Evolutionary conservation across 1,284 basidiomycete species (phyloP), one percentile per base, ranked within the genome.

Genomic region (Ceratorhiza oryzae-sativae): DNA sequence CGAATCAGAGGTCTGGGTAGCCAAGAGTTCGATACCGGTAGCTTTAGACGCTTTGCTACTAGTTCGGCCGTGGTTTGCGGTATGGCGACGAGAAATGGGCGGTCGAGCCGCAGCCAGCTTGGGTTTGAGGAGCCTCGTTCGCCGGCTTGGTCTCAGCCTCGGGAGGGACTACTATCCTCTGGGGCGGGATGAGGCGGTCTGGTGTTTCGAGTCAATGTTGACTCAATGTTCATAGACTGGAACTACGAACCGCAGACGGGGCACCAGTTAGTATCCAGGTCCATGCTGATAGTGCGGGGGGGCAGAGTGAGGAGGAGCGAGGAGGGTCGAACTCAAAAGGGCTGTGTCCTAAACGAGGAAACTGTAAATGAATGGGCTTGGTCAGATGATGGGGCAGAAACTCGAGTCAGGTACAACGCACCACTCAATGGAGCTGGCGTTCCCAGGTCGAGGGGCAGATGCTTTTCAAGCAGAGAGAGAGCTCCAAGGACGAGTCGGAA

Each of bases 241-340:
- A 36, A 46, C 23, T 15, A 70, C 65, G 18, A 46, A 70, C 65
- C 65, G 42, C 65, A 70, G 41, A 70, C 53, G 51, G 65, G 65
- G 53, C 65, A 70, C 65, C 65, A 70, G 53, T 70, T 70, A 30
- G 65, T 70, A 51, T 70, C 65, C 23, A 70, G 15, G 25, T 70
- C 65, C 65, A 70, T 70, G 15, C 45, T 62, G 27, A 15, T 3
- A 48, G 60, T 3, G 32, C 4, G 42, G 13, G 42, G 30, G n/a
- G 41, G 12, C 1, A 18, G 23, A 18, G 41, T 32, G 53, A 18
- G 13, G 36, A 46, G 41, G 41, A 39, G 48, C 62, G 18, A 36
- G 34, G 10, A 9, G 39, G 39, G 34, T 51, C 34, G 25, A 25
- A 18, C 32, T 46, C 13, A 51, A 49, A 45, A 51, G 23, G 3